A percentile compares a stretch with the other conserved stretches of the same genome.
These are phyloP conservation scores for Elsinoe fawcettii DNA, from an alignment of 2,329 filamentous ascomycete species.

Conservation along the genomic window DNA sequence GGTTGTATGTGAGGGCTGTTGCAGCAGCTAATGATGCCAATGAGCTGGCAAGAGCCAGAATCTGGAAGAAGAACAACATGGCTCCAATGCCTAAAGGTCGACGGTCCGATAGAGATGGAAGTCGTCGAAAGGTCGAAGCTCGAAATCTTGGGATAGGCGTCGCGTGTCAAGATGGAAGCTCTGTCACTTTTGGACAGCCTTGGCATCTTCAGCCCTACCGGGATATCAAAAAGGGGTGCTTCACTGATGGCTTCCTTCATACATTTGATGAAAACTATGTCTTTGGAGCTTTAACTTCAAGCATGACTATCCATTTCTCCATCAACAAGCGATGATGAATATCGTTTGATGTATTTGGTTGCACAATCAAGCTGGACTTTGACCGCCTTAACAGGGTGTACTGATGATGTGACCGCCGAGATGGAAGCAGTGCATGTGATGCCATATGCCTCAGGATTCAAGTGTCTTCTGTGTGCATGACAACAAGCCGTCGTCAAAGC, in stretches of 20 bases:
- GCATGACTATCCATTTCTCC: too few relatives aligned
- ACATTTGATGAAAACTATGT: too few relatives aligned
- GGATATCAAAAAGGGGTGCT: background rate
- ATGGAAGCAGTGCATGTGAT: too few relatives aligned
- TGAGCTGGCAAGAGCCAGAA: conserved; percentile 47
- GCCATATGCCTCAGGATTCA: too few relatives aligned
- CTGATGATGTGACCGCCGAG: too few relatives aligned
- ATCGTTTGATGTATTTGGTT: too few relatives aligned
- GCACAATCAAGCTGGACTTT: too few relatives aligned
- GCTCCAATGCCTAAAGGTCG: background rate
- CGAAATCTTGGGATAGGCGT: background rate
- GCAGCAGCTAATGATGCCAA: conserved; percentile 66
- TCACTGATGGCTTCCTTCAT: background rate
- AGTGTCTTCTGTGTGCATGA: background rate
- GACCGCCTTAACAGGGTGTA: too few relatives aligned
- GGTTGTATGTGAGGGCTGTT: conserved; percentile 89
- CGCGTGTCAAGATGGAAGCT: conserved; percentile 9
- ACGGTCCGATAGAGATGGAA: background rate
- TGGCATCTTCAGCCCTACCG: conserved; percentile 1
- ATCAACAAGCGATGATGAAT: too few relatives aligned
- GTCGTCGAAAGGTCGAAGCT: background rate
- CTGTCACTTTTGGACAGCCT: background rate
- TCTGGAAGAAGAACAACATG: conserved; percentile 24
- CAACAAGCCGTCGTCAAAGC: background rate
- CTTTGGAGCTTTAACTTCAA: too few relatives aligned